A percentile compares a stretch with the other conserved stretches of the same genome.
These are phyloP conservation scores for Antrodiella citrinella DNA, from an alignment of 768 basidiomycete genomes.

Conservation along the genomic window DNA sequence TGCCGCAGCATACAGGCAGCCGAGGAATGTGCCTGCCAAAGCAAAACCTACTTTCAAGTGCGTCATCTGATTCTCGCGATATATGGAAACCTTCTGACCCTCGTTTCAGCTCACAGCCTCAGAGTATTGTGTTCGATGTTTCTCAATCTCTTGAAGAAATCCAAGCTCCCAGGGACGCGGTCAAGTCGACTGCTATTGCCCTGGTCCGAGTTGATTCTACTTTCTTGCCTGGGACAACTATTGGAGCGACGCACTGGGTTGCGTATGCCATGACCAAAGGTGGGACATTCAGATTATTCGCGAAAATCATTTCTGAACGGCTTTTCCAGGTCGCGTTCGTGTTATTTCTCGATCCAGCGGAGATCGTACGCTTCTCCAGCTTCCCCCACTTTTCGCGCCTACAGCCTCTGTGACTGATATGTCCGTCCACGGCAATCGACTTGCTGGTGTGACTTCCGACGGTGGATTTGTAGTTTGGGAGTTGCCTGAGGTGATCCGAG, in stretches of 20 bases:
- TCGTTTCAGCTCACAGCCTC: constrained; percentile 44
- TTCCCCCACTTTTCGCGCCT: constrained; percentile 51
- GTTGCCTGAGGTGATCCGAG: constrained; percentile 72
- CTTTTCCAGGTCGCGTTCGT: constrained; percentile 64
- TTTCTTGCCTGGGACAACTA: constrained; percentile 80
- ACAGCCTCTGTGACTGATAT: constrained; percentile 71
- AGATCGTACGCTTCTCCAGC: constrained; percentile 77
- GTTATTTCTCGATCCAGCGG: constrained; percentile 86
- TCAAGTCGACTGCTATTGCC: constrained; percentile 87
- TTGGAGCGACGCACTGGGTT: constrained; percentile 88
- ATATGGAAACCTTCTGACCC: no score
- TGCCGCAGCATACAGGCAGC: constrained; percentile 38
- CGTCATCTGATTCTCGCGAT: no score
- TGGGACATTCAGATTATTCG: constrained; percentile 15
- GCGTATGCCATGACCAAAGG: constrained; percentile 90
- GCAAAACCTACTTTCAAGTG: background rate
- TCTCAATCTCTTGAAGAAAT: constrained; percentile 65
- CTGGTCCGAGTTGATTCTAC: constrained; percentile 79
- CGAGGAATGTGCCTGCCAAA: constrained; percentile 34
- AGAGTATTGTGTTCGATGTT: constrained; percentile 71
- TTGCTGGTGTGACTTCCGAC: constrained; percentile 82
- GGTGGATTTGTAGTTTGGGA: constrained; percentile 90
- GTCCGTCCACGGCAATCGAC: constrained; percentile 75
- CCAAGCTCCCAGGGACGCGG: constrained; percentile 65
- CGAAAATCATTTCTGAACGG: background rate